A percentile compares a stretch with the other conserved stretches of the same genome.
Conservation (phyloP, 495 filamentous ascomycete species). For the Jackrogersella minutella region DNA sequence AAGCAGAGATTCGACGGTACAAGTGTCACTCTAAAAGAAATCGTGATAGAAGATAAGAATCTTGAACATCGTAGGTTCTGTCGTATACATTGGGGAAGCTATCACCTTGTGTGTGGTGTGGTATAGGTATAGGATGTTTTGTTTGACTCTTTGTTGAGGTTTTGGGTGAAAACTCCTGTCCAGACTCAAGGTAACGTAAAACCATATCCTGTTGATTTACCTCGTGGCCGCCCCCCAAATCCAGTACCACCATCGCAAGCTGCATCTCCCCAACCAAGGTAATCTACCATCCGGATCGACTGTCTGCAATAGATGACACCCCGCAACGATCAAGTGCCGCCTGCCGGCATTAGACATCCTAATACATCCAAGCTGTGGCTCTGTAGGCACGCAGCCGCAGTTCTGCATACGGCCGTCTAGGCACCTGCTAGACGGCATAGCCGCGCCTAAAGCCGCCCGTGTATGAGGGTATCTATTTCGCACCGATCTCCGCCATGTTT, state of each 20-base stretch:
- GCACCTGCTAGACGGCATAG: no score
- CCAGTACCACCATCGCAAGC: background rate
- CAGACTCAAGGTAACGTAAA: background rate
- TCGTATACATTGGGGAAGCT: background rate
- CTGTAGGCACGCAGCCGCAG: conserved; percentile 12
- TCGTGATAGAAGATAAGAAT: background rate
- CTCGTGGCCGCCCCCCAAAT: background rate
- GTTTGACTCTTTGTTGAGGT: background rate
- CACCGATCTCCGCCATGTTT: background rate
- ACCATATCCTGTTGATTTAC: background rate
- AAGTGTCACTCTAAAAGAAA: background rate
- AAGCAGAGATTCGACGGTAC: background rate
- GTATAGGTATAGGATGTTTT: background rate
- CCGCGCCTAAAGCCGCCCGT: background rate
- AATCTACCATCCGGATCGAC: background rate
- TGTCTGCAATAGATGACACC: conserved; percentile 20
- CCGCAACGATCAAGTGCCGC: conserved; percentile 12
- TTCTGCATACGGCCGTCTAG: conserved; percentile 11
- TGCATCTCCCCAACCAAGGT: background rate
- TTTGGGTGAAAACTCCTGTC: background rate
- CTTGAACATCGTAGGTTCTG: background rate
- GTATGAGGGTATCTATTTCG: background rate
- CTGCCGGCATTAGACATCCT: conserved; percentile 4
- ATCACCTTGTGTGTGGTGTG: background rate
- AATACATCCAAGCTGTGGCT: conserved; percentile 9